Percentiles rank a stretch among this genome's conserved stretches.
Evolutionary conservation across 257 asterid genomes (phyloP).

Genomic region (Solanum pimpinellifolium): DNA sequence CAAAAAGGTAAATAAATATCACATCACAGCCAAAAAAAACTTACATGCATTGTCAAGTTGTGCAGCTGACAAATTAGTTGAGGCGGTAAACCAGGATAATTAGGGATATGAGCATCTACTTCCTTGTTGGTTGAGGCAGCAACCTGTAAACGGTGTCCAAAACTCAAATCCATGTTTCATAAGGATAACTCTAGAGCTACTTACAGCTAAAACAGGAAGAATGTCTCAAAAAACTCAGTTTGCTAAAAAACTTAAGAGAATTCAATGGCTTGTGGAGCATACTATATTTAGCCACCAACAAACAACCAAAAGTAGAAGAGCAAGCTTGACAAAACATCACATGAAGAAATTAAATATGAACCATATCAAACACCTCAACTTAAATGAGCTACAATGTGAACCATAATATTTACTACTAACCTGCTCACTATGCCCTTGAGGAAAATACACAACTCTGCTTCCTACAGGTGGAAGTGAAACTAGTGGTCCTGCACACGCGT

Average conservation of each 20-base stretch:
- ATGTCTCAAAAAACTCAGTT: background rate
- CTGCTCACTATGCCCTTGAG: constrained; percentile 96
- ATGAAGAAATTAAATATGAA: background rate
- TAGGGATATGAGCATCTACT: constrained; percentile 69
- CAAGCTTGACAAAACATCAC: background rate
- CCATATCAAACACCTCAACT: background rate
- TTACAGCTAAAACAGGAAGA: background rate
- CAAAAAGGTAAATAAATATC: background rate
- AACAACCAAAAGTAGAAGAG: background rate
- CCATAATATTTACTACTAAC: constrained; percentile 10
- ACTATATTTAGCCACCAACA: background rate
- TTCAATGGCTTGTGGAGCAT: background rate
- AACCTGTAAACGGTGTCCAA: constrained; percentile 34
- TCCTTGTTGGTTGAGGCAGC: constrained; percentile 95
- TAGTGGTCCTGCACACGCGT: constrained; percentile 93
- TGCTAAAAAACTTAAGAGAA: background rate
- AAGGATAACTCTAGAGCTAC: background rate
- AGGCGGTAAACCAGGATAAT: constrained; percentile 83
- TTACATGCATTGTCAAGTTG: constrained; percentile 93
- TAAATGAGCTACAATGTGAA: background rate
- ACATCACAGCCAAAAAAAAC: background rate
- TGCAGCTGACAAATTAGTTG: constrained; percentile 96
- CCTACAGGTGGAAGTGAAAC: constrained; percentile 85
- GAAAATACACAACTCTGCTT: constrained; percentile 82
- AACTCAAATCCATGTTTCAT: background rate